Conservation (phyloP, 768 basidiomycete species). For the Gelatoporia subvermispora region DNA sequence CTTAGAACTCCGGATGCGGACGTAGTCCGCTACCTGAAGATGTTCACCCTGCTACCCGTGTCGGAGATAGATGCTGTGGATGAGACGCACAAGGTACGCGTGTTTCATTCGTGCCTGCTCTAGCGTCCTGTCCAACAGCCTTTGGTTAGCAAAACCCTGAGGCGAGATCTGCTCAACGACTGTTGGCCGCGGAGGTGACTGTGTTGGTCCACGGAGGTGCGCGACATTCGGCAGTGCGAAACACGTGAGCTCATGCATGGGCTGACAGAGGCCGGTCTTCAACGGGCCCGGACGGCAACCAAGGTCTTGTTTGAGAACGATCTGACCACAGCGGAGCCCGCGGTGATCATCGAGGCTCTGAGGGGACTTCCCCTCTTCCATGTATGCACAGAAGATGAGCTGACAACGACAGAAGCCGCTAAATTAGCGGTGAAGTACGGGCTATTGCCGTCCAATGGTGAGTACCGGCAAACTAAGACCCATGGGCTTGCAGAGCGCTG, state of each 20-base stretch:
- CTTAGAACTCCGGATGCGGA: slow-evolving; percentile 75
- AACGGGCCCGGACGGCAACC: slow-evolving; percentile 18
- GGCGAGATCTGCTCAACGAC: slow-evolving; percentile 18
- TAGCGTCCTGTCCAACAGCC: not conserved
- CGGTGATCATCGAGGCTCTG: slow-evolving; percentile 58
- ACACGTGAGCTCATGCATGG: not conserved
- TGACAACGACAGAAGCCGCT: slow-evolving; percentile 48
- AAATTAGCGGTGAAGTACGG: slow-evolving; percentile 59
- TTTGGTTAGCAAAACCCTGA: slow-evolving; percentile 18
- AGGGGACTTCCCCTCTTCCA: slow-evolving; percentile 61
- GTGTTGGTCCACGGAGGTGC: slow-evolving; percentile 25
- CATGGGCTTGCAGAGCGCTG: slow-evolving; percentile 7
- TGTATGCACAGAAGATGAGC: slow-evolving; percentile 42
- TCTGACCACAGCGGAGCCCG: slow-evolving; percentile 36
- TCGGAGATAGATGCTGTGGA: slow-evolving; percentile 54
- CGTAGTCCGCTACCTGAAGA: slow-evolving; percentile 70
- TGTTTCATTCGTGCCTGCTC: not conserved
- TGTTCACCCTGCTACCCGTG: slow-evolving; percentile 74
- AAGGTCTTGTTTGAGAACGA: slow-evolving; percentile 22
- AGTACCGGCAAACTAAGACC: slow-evolving; percentile 19
- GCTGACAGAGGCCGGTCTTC: slow-evolving; percentile 16
- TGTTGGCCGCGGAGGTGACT: slow-evolving; percentile 24
- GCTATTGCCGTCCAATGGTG: slow-evolving; percentile 62
- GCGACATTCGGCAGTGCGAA: slow-evolving; percentile 1
- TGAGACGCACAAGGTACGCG: slow-evolving; percentile 50